Evolutionary conservation across 2,329 filamentous ascomycete species (phyloP), one percentile per base, ranked within the genome.

Genomic region (Phialocephala sp.): DNA sequence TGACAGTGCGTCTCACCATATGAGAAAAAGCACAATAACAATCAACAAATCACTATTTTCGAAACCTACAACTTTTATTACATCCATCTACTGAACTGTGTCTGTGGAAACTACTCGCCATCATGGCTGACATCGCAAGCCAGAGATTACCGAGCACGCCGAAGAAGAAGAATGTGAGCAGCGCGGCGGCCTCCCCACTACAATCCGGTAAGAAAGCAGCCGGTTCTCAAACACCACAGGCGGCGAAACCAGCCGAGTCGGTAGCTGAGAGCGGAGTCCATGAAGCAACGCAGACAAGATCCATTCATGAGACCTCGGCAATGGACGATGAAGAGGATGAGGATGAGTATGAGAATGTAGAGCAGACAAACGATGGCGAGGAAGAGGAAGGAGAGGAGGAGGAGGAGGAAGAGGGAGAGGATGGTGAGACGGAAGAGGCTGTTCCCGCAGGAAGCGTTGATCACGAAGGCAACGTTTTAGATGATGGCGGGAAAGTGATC

Each of bases 401-500:
- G 2, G 65, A 60, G 27, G 56, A 65, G 37, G 61, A 63, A n/a
- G 66, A 66, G 35, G 65, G 55, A 35, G 57, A 65, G 39, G 62
- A 64, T 15, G 64, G 65, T 27, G 65, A 65, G 12, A 65, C 35
- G 27, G 55, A 50, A 20, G 68, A 69, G 43, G 67, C 66, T 12
- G 27, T 69, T 24, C 66, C 66, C 45, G 70, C 69, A 5, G 72
- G 72, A 22, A 71, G 56, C 50, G 69, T 74, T 68, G 85, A 85
- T 70, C 80, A 83, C 66, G 77, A 84, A 32, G 84, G 84, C 60
- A 83, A 85, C 70, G 84, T 86, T 66, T 74, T 85, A n/a, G 82
- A 85, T 66, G 79, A 84, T 2, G 78, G 83, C 4, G 84, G 84
- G 62, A 82, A 84, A 57, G 80, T 85, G 59, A 77, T 86, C 60